Base-by-base conservation (phyloP, 1,284 basidiomycete genomes). In the Cryptococcus sp. region DNA sequence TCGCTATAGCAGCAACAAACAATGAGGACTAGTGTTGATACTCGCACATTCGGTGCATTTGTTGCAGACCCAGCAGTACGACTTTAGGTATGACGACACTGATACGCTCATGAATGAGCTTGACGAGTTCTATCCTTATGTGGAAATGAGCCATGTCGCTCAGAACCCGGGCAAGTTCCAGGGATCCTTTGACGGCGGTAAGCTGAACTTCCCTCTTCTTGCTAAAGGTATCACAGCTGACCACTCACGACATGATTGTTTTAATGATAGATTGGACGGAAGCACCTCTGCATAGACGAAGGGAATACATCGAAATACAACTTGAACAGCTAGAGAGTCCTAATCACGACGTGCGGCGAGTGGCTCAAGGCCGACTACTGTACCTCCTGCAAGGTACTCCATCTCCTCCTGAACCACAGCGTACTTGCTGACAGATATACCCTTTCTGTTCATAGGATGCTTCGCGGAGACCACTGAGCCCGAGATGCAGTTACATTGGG, bases 61-160 rank as follows among this genome's bases (percentile, higher is more conserved):
- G 11, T 27, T 50, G 25, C 51, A 69, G 81, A 91, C 89, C 86
- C 90, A 86, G 38, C 86, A 85, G 69, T 94, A 90, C 76, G 91
- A 93, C 80, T 94, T 90, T 78, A 86, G 87, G 61, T 95, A 95
- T 75, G 90, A 93, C 67, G 95, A 99, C 75, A 91, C 95, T 70
- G 93, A 98, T 78, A 91, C 89, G 17, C 86, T 97, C 47, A 88
- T 94, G 83, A 90, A 91, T 69, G 96, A 98, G 78, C 88, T 99
- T 48, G 91, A 98, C 65, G 96, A 99, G 79, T 98, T 99, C 80
- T 99, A 96, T 80, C 93, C 93, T 25, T 99, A 97, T 80, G 88
- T 95, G 58, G 95, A 99, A 80, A 92, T 93, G 82, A 87, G 89
- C 0, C 90, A 93, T 74, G 87, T 94, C 16, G 86, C 87, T 3